These are phyloP conservation scores for Tolypocladium endophyticum DNA, from an alignment of 2,329 filamentous ascomycete species.

Conservation along the genomic window DNA sequence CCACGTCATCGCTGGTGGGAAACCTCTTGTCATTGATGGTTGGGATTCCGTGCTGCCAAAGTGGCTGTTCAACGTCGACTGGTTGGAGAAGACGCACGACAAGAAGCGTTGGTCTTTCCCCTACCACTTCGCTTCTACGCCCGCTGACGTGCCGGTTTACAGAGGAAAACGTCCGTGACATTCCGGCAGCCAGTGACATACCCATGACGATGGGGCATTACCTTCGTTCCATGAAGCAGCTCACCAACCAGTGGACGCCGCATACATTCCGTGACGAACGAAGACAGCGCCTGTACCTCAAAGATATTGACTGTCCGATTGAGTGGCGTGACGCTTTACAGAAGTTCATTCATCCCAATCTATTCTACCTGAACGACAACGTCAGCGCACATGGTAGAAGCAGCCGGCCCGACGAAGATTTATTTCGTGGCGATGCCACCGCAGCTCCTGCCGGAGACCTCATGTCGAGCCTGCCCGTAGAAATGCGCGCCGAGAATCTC, in stretches of 20 bases:
- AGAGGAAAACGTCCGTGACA: conserved; percentile 81
- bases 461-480: conserved; percentile 80
- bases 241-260: conserved; percentile 72
- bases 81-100: conserved; percentile 70
- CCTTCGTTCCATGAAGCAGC: conserved; percentile 71
- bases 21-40: conserved; percentile 82
- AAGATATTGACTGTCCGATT: conserved; percentile 89
- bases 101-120: conserved; percentile 55
- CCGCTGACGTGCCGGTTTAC: conserved; percentile 10
- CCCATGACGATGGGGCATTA: conserved; percentile 87
- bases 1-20: conserved; percentile 76
- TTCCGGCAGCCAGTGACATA: conserved; percentile 61
- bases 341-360: conserved; percentile 64
- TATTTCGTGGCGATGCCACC: conserved; percentile 39
- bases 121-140: neutral
- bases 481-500: conserved; percentile 89
- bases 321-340: conserved; percentile 77
- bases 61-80: conserved; percentile 67
- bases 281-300: conserved; percentile 82
- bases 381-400: conserved; percentile 32
- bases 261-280: conserved; percentile 68
- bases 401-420: conserved; percentile 23
- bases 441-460: conserved; percentile 74
- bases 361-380: conserved; percentile 86
- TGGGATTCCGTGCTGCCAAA: conserved; percentile 69